phyloP scores from a whole-genome alignment of 1,139 yeast genomes.

The Yamadazyma aaseri region DNA sequence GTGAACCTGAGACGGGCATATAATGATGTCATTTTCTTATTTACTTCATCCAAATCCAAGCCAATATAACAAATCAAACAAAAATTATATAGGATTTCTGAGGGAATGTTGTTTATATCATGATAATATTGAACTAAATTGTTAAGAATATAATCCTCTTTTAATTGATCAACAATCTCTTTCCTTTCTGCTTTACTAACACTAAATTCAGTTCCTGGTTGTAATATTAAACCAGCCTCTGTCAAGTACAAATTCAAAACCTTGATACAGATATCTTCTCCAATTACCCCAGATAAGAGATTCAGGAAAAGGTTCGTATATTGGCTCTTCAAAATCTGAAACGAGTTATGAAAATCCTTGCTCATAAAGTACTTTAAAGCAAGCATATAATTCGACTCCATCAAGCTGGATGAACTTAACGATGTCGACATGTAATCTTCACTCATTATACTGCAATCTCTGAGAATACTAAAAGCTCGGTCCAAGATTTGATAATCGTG shows the following conservation, averaged over 20 bases:
- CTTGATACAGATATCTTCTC: conserved; percentile 31
- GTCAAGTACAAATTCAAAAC: conserved; percentile 37
- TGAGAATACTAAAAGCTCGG: too few relatives aligned
- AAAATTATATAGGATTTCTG: conserved; percentile 34
- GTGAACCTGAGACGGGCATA: conserved; percentile 10
- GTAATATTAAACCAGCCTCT: conserved; percentile 32
- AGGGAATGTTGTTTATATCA: conserved; percentile 26
- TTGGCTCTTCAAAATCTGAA: conserved; percentile 25
- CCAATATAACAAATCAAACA: conserved; percentile 26
- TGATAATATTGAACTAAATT: conserved; percentile 22
- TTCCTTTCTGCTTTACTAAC: conserved; percentile 18
- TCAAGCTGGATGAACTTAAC: conserved; percentile 11
- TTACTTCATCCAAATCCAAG: conserved; percentile 12
- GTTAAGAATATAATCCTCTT: conserved; percentile 23
- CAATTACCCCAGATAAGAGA: conserved; percentile 25
- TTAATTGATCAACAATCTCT: conserved; percentile 17
- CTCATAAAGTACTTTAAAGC: conserved; percentile 43
- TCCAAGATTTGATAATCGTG: too few relatives aligned
- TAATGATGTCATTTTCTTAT: conserved; percentile 12
- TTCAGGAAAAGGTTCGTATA: conserved; percentile 24
- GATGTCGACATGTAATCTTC: conserved; percentile 14
- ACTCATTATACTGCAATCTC: conserved; percentile 3
- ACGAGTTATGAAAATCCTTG: conserved; percentile 37
- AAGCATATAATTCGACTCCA: conserved; percentile 26
- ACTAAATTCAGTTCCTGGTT: conserved; percentile 16